Conservation (phyloP, 805 yeast genomes). For the Myxozyma sirexii region DNA sequence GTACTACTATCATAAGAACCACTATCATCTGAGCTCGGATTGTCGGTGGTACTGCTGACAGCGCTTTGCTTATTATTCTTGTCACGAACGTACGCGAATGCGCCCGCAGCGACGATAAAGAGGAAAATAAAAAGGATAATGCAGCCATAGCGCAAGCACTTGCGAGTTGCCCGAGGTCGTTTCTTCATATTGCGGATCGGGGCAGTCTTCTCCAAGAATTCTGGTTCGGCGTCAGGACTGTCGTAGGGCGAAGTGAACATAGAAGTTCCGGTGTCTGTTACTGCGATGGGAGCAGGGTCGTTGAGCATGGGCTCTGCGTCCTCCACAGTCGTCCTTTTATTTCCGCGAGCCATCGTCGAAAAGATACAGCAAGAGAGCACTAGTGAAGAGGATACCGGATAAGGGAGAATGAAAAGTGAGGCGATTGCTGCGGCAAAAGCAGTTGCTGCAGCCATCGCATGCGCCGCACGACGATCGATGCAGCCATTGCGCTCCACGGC, state of each 20-base stretch:
- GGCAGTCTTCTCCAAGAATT: background rate
- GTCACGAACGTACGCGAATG: constrained; percentile 1
- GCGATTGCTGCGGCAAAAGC: background rate
- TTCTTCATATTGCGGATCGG: background rate
- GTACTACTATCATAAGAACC: background rate
- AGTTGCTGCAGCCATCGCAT: too few relatives aligned
- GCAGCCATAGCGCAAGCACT: background rate
- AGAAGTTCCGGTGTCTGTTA: constrained; percentile 3
- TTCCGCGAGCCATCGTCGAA: background rate
- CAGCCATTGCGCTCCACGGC: too few relatives aligned
- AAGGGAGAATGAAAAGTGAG: too few relatives aligned
- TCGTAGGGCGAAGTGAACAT: constrained; percentile 6
- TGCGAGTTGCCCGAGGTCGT: constrained; percentile 2
- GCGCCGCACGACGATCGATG: too few relatives aligned
- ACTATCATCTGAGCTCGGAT: background rate
- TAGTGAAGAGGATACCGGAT: background rate
- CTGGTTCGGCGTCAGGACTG: background rate
- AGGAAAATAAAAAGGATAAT: background rate
- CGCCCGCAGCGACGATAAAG: background rate
- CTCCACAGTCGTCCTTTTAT: background rate
- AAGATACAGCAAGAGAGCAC: background rate
- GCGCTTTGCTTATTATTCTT: background rate
- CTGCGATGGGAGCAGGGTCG: background rate
- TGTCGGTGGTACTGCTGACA: background rate
- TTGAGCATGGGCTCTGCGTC: constrained; percentile 8